Evolutionary conservation across 1,284 basidiomycete genomes (phyloP), one percentile per base, ranked within the genome.

Genomic region (Takashimella koratensis): DNA sequence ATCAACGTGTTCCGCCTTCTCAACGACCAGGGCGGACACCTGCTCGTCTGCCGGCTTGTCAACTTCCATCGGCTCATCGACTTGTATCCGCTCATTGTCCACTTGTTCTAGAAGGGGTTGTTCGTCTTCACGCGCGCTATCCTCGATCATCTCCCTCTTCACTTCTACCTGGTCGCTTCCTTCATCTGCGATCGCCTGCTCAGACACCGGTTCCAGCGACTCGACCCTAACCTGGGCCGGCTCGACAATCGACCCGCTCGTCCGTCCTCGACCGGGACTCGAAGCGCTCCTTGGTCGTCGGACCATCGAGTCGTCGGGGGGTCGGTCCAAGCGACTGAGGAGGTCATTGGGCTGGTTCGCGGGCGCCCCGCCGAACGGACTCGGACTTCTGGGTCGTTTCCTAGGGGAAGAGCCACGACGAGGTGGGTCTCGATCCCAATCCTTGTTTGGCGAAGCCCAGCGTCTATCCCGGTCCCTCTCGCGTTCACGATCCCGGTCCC

Each of bases 381-480:
- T 36, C 16, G 30, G 16, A 36, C 30, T 16, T 36, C 30, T 36
- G 30, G 30, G 16, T 36, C 16, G 10, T 36, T 36, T 36, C 30
- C 30, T 36, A 8, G 30, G 30, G 10, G 30, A 36, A 8, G 16
- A 36, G 16, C 30, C 30, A 8, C 30, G 8, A 36, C 30, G 30
- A n/a, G n/a, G n/a, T 36, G 30, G 30, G 8, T 58, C 56, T 4
- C 57, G 53, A 10, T 55, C 57, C 24, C 57, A 49, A 2, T 54
- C 56, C 19, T 22, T 21, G 24, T 25, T 22, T 6, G 43, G 43
- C 5, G 43, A 45, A 6, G 43, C 19, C 43, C 43, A 45, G 20
- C 43, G 41, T 20, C 56, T 39, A 3, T 58, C 55, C 13, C 55
- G 26, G 16, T 52, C 51, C 4, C 51, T 27, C 19, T 50, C 53